Conservation (phyloP, 1,139 yeast genomes). For the Wickerhamomyces sp. region DNA sequence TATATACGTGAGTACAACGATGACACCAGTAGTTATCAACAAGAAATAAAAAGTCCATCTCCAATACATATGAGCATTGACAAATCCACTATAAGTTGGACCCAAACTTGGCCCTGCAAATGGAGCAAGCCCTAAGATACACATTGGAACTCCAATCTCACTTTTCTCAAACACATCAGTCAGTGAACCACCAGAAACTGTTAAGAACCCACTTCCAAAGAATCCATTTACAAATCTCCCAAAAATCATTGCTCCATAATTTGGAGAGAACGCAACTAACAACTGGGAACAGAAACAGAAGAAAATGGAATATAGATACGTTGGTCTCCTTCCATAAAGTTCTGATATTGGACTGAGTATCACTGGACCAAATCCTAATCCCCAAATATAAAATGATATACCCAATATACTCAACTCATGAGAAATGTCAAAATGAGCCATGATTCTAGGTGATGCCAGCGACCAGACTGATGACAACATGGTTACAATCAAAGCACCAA, state of each 20-base stretch:
- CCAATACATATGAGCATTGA: conserved; percentile 46
- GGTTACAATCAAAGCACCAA: conserved; percentile 42
- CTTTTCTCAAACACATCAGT: conserved; percentile 57
- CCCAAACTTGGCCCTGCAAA: conserved; percentile 74
- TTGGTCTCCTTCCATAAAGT: conserved; percentile 67
- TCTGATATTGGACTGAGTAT: conserved; percentile 79
- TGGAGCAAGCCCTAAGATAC: conserved; percentile 66
- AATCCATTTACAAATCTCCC: conserved; percentile 68
- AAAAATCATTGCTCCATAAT: conserved; percentile 55
- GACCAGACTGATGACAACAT: conserved; percentile 54
- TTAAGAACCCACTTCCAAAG: conserved; percentile 64
- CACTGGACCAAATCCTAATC: conserved; percentile 73
- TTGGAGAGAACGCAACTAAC: conserved; percentile 61
- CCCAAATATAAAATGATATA: conserved; percentile 65
- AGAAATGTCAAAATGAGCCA: conserved; percentile 44
- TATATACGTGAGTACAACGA: conserved; percentile 40
- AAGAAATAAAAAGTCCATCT: conserved; percentile 60
- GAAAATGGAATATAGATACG: conserved; percentile 55
- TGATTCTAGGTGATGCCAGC: conserved; percentile 45
- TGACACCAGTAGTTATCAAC: conserved; percentile 60
- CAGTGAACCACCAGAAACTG: conserved; percentile 75
- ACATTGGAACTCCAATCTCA: conserved; percentile 65
- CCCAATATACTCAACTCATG: conserved; percentile 58
- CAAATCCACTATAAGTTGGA: conserved; percentile 63
- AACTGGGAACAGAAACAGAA: conserved; percentile 58